phyloP scores from a whole-genome alignment of 2,329 filamentous ascomycete genomes.

The Fusarium sp. region DNA sequence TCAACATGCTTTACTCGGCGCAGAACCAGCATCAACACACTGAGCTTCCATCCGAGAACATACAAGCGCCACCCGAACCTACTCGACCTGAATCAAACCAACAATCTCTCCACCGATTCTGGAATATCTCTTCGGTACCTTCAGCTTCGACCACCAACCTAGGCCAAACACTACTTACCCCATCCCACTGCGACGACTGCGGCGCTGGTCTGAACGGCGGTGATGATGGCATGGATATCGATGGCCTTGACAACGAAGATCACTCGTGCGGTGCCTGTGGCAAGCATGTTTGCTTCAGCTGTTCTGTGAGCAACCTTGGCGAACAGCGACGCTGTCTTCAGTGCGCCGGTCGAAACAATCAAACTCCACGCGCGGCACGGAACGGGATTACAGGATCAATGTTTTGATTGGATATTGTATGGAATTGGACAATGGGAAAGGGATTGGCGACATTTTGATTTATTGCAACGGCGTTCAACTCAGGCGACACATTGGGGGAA shows the following conservation, averaged over 20 bases:
- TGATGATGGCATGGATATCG: conserved; percentile 55
- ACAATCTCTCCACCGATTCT: conserved; percentile 70
- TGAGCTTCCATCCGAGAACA: conserved; percentile 6
- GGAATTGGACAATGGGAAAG: neutral
- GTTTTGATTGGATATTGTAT: conserved; percentile 26
- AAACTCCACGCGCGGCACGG: conserved; percentile 35
- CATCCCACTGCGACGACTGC: conserved; percentile 67
- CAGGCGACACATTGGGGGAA: conserved; percentile 19
- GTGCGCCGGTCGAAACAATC: conserved; percentile 59
- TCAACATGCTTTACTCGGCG: conserved; percentile 69
- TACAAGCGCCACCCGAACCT: conserved; percentile 10
- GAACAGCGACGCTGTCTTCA: conserved; percentile 64
- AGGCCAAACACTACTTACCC: conserved; percentile 21
- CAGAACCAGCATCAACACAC: conserved; percentile 53
- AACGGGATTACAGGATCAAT: conserved; percentile 32
- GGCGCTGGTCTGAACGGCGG: conserved; percentile 48
- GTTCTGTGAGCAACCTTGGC: conserved; percentile 69
- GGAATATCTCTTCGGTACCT: conserved; percentile 62
- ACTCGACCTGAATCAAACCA: conserved; percentile 50
- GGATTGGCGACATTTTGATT: neutral
- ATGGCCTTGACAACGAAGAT: conserved; percentile 45
- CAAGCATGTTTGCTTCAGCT: conserved; percentile 69
- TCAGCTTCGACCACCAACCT: conserved; percentile 41
- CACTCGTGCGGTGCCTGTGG: conserved; percentile 62
- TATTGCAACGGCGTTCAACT: neutral